Evolutionary conservation across 768 basidiomycete genomes (phyloP), one percentile per base, ranked within the genome.

Genomic region (Nidularia sp.): DNA sequence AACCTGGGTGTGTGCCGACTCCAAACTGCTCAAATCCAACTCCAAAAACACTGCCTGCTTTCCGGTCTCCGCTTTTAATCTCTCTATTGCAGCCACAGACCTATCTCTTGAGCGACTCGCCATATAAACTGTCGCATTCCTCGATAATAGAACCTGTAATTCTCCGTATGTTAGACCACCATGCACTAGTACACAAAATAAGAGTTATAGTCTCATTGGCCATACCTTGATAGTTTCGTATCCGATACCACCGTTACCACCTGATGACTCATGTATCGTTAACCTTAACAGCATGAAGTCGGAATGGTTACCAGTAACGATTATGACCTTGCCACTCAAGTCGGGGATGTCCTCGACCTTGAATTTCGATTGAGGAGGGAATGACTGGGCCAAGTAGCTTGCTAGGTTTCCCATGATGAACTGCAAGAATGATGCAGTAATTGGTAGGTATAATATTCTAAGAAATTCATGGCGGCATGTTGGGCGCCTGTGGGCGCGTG

Each of bases 11-110:
- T 12, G 45, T 47, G 75, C 54, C 4, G 60, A 58, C 34, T 47
- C 50, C 45, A 75, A 56, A 51, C 67, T 66, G 1, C 65, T 52
- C 22, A 75, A 52, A 51, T 74, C 62, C 8, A 74, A 62, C 45
- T 58, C 48, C 12, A 73, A 56, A 35, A 71, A 61, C 12, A 13
- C 10, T 9, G 45, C 45, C 22, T 45, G 12, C 45, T 45, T 45
- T 29, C 45, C 45, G 10, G 45, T 45, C 45, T 45, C 15, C 10
- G 2, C 22, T 22, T 45, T 45, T 4, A 45, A 45, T 10, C 5
- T 22, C 10, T 10, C 12, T 15, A 45, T 45, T 15, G 45, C 45
- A 10, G 9, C 10, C 9, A 41, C 15, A 2, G 3, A 2, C 36
- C 15, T 41, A 10, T 41, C 15, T 41, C 15, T 15, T 2, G 9